A percentile compares a stretch with the other conserved stretches of the same genome.
phyloP scores from a whole-genome alignment of 2,329 filamentous ascomycete species.

The Diaporthe amygdali region DNA sequence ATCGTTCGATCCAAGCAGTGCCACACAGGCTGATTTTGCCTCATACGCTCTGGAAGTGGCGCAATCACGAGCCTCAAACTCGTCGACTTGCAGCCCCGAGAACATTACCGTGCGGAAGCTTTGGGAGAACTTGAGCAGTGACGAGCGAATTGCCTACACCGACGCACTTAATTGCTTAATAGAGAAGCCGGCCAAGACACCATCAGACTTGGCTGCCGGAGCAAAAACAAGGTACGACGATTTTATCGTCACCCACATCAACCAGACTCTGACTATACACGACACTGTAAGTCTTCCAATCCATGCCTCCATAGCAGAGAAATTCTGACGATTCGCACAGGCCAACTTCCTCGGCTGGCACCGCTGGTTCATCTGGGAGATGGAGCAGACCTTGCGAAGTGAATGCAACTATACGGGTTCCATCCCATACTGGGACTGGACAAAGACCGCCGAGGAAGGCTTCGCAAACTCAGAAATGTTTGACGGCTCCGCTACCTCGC shows the following conservation, averaged over 20 bases:
- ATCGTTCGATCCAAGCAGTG: neutral
- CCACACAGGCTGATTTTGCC: neutral
- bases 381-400: slow-evolving; percentile 37
- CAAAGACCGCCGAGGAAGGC: slow-evolving; percentile 40
- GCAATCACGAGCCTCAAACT: neutral
- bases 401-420: slow-evolving; percentile 43
- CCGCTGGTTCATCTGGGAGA: slow-evolving; percentile 35
- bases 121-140: neutral
- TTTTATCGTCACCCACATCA: slow-evolving; percentile 54
- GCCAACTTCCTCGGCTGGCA: slow-evolving; percentile 38
- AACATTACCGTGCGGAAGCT: neutral
- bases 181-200: slow-evolving; percentile 34
- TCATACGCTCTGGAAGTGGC: neutral
- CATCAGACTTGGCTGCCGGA: slow-evolving; percentile 37
- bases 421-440: slow-evolving; percentile 54
- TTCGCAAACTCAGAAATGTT: slow-evolving; percentile 50
- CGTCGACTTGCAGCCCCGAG: neutral
- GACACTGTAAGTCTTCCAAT: slow-evolving; percentile 26
- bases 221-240: slow-evolving; percentile 45
- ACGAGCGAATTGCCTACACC: slow-evolving; percentile 32
- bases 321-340: slow-evolving; percentile 23
- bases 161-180: slow-evolving; percentile 44
- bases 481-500: slow-evolving; percentile 51
- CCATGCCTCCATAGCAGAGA: slow-evolving; percentile 27
- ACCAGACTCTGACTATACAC: slow-evolving; percentile 47